Percentiles rank a stretch among this genome's conserved stretches.
Evolutionary conservation across 2,329 filamentous ascomycete genomes (phyloP).

Genomic region (Calonectria naviculata): DNA sequence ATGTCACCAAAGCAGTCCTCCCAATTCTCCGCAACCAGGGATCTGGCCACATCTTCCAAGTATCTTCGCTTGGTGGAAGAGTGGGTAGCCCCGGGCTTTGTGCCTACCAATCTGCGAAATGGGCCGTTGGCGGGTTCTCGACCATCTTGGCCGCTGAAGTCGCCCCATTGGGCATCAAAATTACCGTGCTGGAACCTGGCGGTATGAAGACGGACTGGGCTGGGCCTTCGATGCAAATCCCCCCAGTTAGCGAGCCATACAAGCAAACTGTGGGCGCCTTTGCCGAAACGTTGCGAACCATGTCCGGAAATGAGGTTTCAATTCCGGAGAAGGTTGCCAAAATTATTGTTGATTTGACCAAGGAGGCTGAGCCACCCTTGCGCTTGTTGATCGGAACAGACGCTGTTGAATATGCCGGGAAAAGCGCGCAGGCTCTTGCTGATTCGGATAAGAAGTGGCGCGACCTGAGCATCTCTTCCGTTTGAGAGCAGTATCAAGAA

Average conservation of each 20-base stretch:
- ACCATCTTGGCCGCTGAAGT: constrained; percentile 50
- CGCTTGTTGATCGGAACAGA: constrained; percentile 46
- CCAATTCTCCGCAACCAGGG: constrained; percentile 46
- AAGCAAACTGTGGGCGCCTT: constrained; percentile 47
- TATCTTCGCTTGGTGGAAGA: constrained; percentile 52
- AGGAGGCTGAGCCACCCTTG: constrained; percentile 43
- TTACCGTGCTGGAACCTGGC: constrained; percentile 53
- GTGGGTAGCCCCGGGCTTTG: constrained; percentile 45
- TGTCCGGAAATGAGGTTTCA: constrained; percentile 11
- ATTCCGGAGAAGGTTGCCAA: constrained; percentile 39
- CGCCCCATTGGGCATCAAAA: constrained; percentile 49
- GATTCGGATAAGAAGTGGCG: constrained; percentile 46
- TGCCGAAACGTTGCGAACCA: constrained; percentile 10
- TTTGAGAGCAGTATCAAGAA: neutral
- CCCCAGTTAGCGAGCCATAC: constrained; percentile 48
- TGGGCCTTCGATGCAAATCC: constrained; percentile 39
- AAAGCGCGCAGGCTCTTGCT: constrained; percentile 33
- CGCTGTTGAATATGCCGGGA: constrained; percentile 37
- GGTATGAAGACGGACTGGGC: constrained; percentile 55
- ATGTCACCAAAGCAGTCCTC: constrained; percentile 59
- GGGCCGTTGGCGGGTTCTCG: constrained; percentile 51
- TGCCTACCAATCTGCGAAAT: constrained; percentile 53
- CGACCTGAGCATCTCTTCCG: constrained; percentile 10
- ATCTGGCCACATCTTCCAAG: constrained; percentile 50
- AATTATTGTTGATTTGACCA: constrained; percentile 41